These are phyloP conservation scores for Paecilomyces niveus DNA, from an alignment of 2,329 filamentous ascomycete species.

Conservation along the genomic window DNA sequence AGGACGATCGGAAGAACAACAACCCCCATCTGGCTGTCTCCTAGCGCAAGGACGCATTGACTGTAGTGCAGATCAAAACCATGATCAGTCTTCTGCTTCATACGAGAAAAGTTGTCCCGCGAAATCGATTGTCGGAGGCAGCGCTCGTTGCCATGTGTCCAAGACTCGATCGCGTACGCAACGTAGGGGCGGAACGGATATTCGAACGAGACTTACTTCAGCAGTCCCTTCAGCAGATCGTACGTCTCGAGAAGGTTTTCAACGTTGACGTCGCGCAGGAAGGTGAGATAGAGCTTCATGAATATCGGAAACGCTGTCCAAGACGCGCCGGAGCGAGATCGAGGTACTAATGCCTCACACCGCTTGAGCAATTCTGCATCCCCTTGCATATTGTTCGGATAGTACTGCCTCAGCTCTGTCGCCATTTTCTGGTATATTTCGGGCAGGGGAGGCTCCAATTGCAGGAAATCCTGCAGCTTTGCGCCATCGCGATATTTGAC, in stretches of 20 bases:
- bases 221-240: slow-evolving; percentile 62
- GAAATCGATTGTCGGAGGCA: slow-evolving; percentile 1
- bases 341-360: slow-evolving; percentile 58
- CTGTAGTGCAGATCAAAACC: slow-evolving; percentile 35
- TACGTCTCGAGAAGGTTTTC: slow-evolving; percentile 70
- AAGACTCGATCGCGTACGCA: not conserved
- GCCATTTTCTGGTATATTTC: slow-evolving; percentile 62
- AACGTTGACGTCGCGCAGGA: slow-evolving; percentile 73
- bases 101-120: not conserved
- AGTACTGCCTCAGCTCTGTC: slow-evolving; percentile 57
- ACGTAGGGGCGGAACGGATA: not conserved
- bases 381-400: slow-evolving; percentile 41
- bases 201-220: slow-evolving; percentile 54
- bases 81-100: slow-evolving; percentile 2
- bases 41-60: slow-evolving; percentile 74
- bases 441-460: slow-evolving; percentile 65
- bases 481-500: slow-evolving; percentile 58
- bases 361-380: slow-evolving; percentile 51
- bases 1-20: slow-evolving; percentile 79
- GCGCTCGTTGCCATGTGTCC: not conserved
- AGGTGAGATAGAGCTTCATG: slow-evolving; percentile 72
- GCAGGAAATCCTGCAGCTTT: slow-evolving; percentile 61
- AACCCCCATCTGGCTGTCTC: slow-evolving; percentile 69
- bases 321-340: slow-evolving; percentile 56
- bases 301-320: slow-evolving; percentile 77